Evolutionary conservation across 2,329 filamentous ascomycete species (phyloP), one percentile per base, ranked within the genome.

Genomic region (Colletotrichum sp.): DNA sequence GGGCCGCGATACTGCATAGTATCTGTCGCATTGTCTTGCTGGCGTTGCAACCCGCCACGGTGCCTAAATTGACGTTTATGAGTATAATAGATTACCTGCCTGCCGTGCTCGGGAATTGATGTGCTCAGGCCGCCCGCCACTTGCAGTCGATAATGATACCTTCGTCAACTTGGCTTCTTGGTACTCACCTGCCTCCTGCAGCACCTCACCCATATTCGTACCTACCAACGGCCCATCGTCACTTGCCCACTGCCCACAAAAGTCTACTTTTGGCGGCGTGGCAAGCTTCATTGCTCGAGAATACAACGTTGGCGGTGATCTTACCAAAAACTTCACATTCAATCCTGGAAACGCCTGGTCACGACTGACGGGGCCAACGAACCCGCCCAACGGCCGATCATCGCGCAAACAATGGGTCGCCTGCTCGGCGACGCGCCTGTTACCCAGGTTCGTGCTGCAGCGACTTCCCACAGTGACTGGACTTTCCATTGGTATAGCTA

Each of bases 51-150:
- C 34, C 62, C 64, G 62, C 36, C 62, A 58, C 43, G n/a, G 21
- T 26, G 28, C 28, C 70, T 36, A 48, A 43, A 68, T 66, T 72
- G 36, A 61, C 34, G 70, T 56, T 32, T 38, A 61, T 55, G 38
- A 62, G 56, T 65, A 62, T 60, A 68, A 30, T 38, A 36, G 38
- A 72, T 62, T 38, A 21, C 18, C 70, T 28, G 36, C 60, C 66
- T 70, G 71, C 58, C 56, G 38, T 62, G 21, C 43, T 64, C 24
- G 71, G 71, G 66, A 61, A 65, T 74, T 30, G 60, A 66, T 52
- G 60, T 71, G 67, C 67, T 65, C 28, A 61, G 52, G 48, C 48
- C 67, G 26, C 16, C 48, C 21, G 36, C 52, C 52, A 34, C 15
- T 61, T 74, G 36, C 52, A 55, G 67, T 52, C 68, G 61, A 64